phyloP scores from a whole-genome alignment of 257 asterid genomes.

The Galeopsis tetrahit region DNA sequence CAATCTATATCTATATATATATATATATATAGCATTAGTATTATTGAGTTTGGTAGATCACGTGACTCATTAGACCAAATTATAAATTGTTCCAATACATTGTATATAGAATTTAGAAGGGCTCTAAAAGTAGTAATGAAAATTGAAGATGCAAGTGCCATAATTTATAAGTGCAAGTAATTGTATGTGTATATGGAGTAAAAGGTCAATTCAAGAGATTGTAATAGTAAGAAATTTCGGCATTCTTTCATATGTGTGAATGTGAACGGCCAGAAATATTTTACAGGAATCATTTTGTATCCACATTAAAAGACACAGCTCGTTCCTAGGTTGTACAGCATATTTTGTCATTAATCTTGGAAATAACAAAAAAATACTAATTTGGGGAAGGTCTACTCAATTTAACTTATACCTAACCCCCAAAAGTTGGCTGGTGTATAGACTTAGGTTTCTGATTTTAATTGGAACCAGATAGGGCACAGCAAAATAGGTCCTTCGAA shows the following conservation, averaged over 20 bases:
- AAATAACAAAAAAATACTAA: neutral
- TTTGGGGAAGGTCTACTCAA: too few species aligned
- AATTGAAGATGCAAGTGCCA: constrained; percentile 1
- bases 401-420: too few species aligned
- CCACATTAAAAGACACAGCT: neutral
- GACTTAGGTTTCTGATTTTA: too few species aligned
- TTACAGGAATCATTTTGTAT: neutral
- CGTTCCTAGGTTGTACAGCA: neutral
- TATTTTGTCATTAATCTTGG: neutral
- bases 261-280: neutral
- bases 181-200: neutral
- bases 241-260: neutral
- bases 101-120: neutral
- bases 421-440: too few species aligned
- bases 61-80: too few species aligned
- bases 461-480: too few species aligned
- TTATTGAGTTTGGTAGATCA: too few species aligned
- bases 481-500: too few species aligned
- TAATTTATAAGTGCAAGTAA: neutral
- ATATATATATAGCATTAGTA: too few species aligned
- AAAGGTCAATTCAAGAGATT: neutral
- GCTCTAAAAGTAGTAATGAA: neutral
- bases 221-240: neutral
- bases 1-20: too few species aligned
- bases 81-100: too few species aligned